Conservation (phyloP, 495 filamentous ascomycete species). For the Astrothelium macrocarpum region DNA sequence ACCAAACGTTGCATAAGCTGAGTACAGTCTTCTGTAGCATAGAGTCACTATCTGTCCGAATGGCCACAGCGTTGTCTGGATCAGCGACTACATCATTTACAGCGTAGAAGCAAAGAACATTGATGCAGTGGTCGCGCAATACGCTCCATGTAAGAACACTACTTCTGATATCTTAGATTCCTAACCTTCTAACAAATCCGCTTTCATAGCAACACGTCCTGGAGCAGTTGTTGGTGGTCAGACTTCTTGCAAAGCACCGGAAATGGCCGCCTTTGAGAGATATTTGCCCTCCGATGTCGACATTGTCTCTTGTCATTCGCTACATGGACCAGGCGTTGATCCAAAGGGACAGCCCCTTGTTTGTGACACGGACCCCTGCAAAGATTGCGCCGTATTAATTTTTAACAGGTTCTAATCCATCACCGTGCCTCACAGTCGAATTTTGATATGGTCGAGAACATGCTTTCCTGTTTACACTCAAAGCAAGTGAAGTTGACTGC, state of each 20-base stretch:
- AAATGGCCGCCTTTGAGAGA: slow-evolving; percentile 86
- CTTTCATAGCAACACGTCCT: slow-evolving; percentile 71
- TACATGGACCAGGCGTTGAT: slow-evolving; percentile 82
- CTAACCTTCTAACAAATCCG: slow-evolving; percentile 22
- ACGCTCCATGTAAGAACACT: slow-evolving; percentile 73
- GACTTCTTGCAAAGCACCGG: slow-evolving; percentile 95
- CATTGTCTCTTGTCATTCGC: slow-evolving; percentile 92
- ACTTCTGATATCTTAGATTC: slow-evolving; percentile 9
- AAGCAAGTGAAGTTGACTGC: slow-evolving; percentile 80
- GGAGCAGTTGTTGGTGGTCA: slow-evolving; percentile 93
- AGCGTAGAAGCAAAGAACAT: slow-evolving; percentile 90
- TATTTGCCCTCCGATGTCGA: slow-evolving; percentile 82
- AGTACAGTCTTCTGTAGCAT: slow-evolving; percentile 54
- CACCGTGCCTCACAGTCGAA: slow-evolving; percentile 74
- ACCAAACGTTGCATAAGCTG: slow-evolving; percentile 15
- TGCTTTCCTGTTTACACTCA: slow-evolving; percentile 72
- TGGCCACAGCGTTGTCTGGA: slow-evolving; percentile 88
- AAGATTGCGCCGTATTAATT: slow-evolving; percentile 7
- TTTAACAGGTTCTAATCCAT: slow-evolving; percentile 65
- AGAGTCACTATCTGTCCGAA: slow-evolving; percentile 74
- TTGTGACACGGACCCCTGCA: slow-evolving; percentile 16
- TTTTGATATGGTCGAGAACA: slow-evolving; percentile 64
- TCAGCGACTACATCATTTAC: slow-evolving; percentile 96
- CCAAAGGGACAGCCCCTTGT: slow-evolving; percentile 79
- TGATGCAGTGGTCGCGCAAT: slow-evolving; percentile 70